These are phyloP conservation scores for Crassisporium funariophilum DNA, from an alignment of 768 basidiomycete species.

Conservation along the genomic window DNA sequence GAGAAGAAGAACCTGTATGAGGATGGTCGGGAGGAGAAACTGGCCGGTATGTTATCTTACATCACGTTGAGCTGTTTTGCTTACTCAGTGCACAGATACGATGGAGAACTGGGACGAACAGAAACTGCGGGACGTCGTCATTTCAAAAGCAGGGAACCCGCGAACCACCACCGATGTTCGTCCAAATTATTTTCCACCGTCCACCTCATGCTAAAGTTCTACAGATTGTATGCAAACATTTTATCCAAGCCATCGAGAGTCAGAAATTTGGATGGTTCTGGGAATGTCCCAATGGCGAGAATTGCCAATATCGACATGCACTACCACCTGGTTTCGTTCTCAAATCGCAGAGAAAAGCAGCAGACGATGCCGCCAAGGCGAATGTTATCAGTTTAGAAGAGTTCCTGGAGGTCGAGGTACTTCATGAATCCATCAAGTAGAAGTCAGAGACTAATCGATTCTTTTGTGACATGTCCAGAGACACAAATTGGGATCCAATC, in stretches of 20 bases:
- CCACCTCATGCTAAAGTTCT: neutral
- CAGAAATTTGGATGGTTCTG: constrained; percentile 97
- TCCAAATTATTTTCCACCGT: constrained; percentile 30
- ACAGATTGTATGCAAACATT: constrained; percentile 97
- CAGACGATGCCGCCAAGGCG: constrained; percentile 88
- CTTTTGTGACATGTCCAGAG: constrained; percentile 52
- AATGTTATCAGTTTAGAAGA: constrained; percentile 92
- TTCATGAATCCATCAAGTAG: no score
- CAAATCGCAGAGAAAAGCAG: constrained; percentile 90
- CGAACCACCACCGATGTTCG: constrained; percentile 87
- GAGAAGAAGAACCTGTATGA: constrained; percentile 96
- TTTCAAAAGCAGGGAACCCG: constrained; percentile 87
- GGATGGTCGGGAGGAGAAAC: constrained; percentile 83
- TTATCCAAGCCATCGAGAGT: constrained; percentile 93
- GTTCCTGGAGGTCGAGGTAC: constrained; percentile 95
- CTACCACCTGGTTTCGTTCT: constrained; percentile 95
- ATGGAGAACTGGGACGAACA: constrained; percentile 99
- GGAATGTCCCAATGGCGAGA: constrained; percentile 88
- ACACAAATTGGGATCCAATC: constrained; percentile 87
- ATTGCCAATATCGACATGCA: constrained; percentile 93
- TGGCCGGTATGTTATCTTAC: constrained; percentile 57
- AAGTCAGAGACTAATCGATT: no score
- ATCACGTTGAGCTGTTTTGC: no score
- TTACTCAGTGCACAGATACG: constrained; percentile 59
- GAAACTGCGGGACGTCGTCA: constrained; percentile 86